These are phyloP conservation scores for Stenocarpella maydis DNA, from an alignment of 2,329 filamentous ascomycete genomes.

Conservation along the genomic window DNA sequence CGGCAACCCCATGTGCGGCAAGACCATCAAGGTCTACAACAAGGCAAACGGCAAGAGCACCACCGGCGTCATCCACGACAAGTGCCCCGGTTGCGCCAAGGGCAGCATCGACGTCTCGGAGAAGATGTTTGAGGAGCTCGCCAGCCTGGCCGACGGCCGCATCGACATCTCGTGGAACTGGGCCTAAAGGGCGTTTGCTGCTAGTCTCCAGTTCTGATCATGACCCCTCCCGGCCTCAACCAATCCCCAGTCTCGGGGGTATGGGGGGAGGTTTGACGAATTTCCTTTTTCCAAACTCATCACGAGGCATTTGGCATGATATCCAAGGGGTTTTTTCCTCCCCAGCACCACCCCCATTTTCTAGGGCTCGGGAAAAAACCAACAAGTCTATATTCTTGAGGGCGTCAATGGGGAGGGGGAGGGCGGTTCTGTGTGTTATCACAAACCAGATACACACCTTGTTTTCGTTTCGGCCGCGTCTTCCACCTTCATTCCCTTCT, in stretches of 20 bases:
- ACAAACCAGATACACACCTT: not conserved
- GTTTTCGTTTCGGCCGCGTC: not conserved
- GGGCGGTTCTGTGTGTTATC: not conserved
- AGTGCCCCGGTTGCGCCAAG: slow-evolving; percentile 33
- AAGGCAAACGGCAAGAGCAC: slow-evolving; percentile 41
- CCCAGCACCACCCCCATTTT: not conserved
- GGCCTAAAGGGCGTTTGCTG: slow-evolving; percentile 8
- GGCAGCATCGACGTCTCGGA: slow-evolving; percentile 33
- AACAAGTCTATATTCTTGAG: not conserved
- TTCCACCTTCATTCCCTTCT: not conserved
- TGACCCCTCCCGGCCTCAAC: not conserved
- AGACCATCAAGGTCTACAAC: slow-evolving; percentile 48
- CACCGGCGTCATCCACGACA: slow-evolving; percentile 35
- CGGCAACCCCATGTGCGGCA: slow-evolving; percentile 74
- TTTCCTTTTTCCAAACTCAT: slow-evolving; percentile 32
- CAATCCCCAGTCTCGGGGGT: too few species aligned
- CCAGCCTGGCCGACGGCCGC: slow-evolving; percentile 54
- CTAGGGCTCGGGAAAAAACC: not conserved
- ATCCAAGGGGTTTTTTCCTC: slow-evolving; percentile 12
- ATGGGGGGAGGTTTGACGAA: slow-evolving; percentile 24
- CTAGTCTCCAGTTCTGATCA: slow-evolving; percentile 11
- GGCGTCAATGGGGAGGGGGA: slow-evolving; percentile 17
- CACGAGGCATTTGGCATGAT: slow-evolving; percentile 28
- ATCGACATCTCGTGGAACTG: slow-evolving; percentile 50
- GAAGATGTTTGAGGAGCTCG: slow-evolving; percentile 55